Base-by-base conservation (phyloP, 2,329 filamentous ascomycete genomes). In the Cryphonectria nitschkei region DNA sequence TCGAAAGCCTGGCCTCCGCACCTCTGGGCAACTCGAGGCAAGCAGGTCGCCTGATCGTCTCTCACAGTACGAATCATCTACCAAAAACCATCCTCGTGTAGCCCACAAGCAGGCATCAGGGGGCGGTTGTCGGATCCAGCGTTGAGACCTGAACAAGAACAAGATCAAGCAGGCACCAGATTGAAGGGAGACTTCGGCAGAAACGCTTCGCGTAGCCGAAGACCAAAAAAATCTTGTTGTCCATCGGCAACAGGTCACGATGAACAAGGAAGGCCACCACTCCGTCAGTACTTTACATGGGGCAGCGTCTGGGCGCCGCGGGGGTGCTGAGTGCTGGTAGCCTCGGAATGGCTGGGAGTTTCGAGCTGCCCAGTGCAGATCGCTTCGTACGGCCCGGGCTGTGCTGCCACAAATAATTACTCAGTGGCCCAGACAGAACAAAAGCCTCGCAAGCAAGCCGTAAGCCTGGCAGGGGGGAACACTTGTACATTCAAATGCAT, bases 351-450 rank as follows among this genome's bases (percentile, higher is more conserved):
- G 64, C 26, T 65, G 64, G 29, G 64, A 65, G 16, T 46, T 54
- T 29, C 26, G 37, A 39, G 46, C 46, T 46, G 46, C 22, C 64
- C 22, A 37, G 52, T 54, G 64, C 64, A 66, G 64, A 56, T 66
- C 64, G 64, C 54, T 58, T 58, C 54, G 54, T 54, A 39, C 64
- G 64, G 64, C 46, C 43, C 64, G 64, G 64, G 46, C 64, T 66
- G 46, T 34, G 41, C 43, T 65, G 63, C 54, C 54, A 58, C 54
- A 50, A 50, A n/a, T n/a, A 50, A 50, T n/a, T n/a, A 19, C 46
- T 9, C 46, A 58, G 54, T 58, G 16, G 54, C 29, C 54, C 26
- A 58, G 54, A 58, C 54, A 58, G n/a, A 16, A 16, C 11, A 56
- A 26, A 32, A 56, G 52, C 52, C 43, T 50, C 43, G 16, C 52